A percentile compares a stretch with the other conserved stretches of the same genome.
Evolutionary conservation across 169 alveolate species (phyloP).

Genomic region (Prorocentrum cordatum): DNA sequence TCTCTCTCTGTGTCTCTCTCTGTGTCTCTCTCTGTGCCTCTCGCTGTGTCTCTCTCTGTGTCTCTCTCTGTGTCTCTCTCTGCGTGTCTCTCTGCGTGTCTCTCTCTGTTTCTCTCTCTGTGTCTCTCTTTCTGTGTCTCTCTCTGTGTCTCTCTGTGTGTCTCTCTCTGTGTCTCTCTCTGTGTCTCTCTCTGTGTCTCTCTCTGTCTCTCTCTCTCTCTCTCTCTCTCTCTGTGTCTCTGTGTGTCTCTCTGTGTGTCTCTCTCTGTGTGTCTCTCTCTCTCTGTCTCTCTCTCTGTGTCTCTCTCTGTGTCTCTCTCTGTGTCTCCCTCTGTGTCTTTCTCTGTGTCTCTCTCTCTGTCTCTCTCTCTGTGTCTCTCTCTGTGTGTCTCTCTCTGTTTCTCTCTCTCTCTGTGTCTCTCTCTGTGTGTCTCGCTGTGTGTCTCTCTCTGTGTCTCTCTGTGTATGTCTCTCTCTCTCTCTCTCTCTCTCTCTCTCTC

Average conservation of each 20-base stretch:
- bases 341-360: not conserved
- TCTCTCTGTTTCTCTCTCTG: not conserved
- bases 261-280: not conserved
- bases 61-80: not conserved
- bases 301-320: not conserved
- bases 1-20: not conserved
- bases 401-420: not conserved
- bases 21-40: not conserved
- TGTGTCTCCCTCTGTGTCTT: not conserved
- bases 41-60: not conserved
- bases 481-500: not conserved
- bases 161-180: not conserved
- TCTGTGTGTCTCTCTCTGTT: not conserved
- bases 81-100: not conserved
- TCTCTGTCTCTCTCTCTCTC: not conserved
- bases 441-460: not conserved
- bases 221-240: not conserved
- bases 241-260: not conserved
- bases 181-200: not conserved
- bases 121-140: not conserved
- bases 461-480: not conserved
- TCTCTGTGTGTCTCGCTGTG: not conserved
- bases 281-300: not conserved
- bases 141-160: not conserved
- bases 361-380: not conserved